Conservation (phyloP, 106 monocot genomes). For the Platanthera guangdongensis region DNA sequence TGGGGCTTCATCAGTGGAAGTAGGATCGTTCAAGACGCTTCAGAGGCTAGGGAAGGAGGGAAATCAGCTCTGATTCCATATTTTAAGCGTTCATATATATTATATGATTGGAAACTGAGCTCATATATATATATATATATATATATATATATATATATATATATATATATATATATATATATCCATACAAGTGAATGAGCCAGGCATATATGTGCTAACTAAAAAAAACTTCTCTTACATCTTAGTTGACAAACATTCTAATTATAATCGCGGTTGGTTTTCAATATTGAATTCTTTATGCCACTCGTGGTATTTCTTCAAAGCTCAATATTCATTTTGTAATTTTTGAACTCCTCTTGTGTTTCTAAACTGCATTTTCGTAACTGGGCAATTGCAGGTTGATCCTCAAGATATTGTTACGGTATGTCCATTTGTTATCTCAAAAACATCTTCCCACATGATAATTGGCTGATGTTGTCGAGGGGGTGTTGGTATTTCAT, state of each 20-base stretch:
- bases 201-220: too few relatives aligned
- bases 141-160: too few relatives aligned
- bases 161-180: too few relatives aligned
- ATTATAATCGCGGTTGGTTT: neutral
- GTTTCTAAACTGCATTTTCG: neutral
- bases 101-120: too few relatives aligned
- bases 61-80: too few relatives aligned
- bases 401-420: conserved; percentile 99
- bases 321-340: neutral
- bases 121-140: too few relatives aligned
- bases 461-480: neutral
- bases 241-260: neutral
- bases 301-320: neutral
- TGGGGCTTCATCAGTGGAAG: too few relatives aligned
- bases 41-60: too few relatives aligned
- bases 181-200: too few relatives aligned
- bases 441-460: neutral
- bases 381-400: conserved; percentile 53
- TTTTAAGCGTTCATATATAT: too few relatives aligned
- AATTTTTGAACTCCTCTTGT: neutral
- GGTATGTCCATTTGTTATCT: conserved; percentile 35
- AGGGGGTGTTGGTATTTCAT: neutral
- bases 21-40: too few relatives aligned
- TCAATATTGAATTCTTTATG: neutral
- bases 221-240: neutral